A percentile compares a stretch with the other conserved stretches of the same genome.
Conservation (phyloP, 768 basidiomycete genomes). For the Tulasnella sp. region DNA sequence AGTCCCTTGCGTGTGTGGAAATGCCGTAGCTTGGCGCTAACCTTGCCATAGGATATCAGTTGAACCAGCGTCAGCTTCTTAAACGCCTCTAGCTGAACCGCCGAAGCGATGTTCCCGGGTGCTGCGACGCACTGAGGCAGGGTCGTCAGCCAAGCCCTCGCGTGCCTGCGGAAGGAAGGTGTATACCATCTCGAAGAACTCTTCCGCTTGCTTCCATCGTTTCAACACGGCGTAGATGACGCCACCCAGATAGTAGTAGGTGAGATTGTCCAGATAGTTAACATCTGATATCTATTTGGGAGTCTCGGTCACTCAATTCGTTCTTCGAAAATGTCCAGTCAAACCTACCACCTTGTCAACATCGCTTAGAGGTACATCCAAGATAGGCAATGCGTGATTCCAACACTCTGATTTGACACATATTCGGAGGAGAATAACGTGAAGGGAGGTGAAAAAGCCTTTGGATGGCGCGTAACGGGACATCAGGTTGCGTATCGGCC, state of each 20-base stretch:
- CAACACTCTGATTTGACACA: constrained; percentile 52
- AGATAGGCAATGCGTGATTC: constrained; percentile 50
- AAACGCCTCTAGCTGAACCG: constrained; percentile 75
- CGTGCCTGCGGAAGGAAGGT: constrained; percentile 31
- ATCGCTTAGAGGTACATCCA: constrained; percentile 54
- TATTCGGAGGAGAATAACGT: constrained; percentile 59
- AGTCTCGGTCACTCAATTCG: constrained; percentile 22
- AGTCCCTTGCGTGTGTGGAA: constrained; percentile 23
- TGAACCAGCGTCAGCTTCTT: constrained; percentile 79
- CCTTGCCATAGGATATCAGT: constrained; percentile 68
- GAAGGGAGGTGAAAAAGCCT: constrained; percentile 60
- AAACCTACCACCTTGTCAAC: constrained; percentile 40
- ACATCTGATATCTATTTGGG: constrained; percentile 45
- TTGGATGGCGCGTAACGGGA: constrained; percentile 51
- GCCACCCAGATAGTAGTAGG: constrained; percentile 81
- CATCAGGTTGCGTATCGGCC: constrained; percentile 53
- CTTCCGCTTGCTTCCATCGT: constrained; percentile 60
- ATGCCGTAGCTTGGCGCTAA: constrained; percentile 26
- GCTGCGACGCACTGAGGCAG: constrained; percentile 36
- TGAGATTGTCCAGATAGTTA: constrained; percentile 66
- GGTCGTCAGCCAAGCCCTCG: not conserved
- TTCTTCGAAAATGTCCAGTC: not conserved
- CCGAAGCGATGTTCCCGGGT: constrained; percentile 42
- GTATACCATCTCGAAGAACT: constrained; percentile 73
- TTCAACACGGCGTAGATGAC: constrained; percentile 57